phyloP scores from a whole-genome alignment of 495 filamentous ascomycete species.

The Podospora fimiseda region DNA sequence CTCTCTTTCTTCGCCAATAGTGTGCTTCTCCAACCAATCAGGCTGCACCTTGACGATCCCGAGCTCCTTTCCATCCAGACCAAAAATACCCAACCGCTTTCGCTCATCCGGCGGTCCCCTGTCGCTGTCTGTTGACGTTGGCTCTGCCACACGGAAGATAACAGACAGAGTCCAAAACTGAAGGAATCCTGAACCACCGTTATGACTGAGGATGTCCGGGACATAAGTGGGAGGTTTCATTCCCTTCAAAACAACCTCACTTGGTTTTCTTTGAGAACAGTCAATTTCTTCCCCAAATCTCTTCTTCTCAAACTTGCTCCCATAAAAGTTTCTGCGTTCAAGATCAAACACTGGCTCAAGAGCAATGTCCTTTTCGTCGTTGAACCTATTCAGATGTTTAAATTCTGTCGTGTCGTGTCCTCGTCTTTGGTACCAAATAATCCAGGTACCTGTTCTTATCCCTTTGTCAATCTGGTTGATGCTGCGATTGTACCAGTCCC shows the following conservation, averaged over 20 bases:
- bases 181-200: no score
- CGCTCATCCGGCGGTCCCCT: no score
- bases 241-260: background rate
- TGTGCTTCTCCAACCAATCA: no score
- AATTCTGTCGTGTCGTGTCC: slow-evolving; percentile 3
- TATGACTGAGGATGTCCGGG: no score
- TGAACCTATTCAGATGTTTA: background rate
- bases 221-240: background rate
- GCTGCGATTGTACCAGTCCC: slow-evolving; percentile 14
- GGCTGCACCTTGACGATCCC: no score
- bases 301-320: background rate
- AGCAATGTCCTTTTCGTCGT: background rate
- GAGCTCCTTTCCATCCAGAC: no score
- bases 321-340: slow-evolving; percentile 5
- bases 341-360: background rate
- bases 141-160: no score
- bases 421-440: slow-evolving; percentile 15
- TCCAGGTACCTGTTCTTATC: slow-evolving; percentile 12
- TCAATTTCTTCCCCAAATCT: background rate
- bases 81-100: no score
- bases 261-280: background rate
- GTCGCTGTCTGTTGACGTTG: no score
- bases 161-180: no score
- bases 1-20: slow-evolving; percentile 7
- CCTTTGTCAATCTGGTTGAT: slow-evolving; percentile 9